Evolutionary conservation across 805 yeast genomes (phyloP).

Genomic region (Isabelozyma rhagii): DNA sequence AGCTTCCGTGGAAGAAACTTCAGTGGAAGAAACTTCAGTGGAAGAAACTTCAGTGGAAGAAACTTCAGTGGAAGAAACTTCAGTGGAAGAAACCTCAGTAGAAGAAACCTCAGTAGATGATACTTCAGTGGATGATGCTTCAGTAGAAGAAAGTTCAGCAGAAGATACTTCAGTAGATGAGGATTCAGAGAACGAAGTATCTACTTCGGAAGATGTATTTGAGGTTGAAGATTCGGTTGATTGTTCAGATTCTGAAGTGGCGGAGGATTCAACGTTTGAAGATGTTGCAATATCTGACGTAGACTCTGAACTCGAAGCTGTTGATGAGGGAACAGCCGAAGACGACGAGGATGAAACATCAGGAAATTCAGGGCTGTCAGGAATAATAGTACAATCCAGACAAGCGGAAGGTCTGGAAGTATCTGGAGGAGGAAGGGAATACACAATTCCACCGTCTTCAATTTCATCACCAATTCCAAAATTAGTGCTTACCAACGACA

Average conservation of each 20-base stretch:
- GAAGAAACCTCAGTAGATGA: neutral
- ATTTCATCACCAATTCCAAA: slow-evolving; percentile 12
- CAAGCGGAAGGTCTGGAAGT: neutral
- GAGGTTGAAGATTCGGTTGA: neutral
- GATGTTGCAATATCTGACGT: neutral
- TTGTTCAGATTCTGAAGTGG: neutral
- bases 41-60: neutral
- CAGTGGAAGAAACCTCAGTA: neutral
- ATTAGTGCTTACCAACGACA: slow-evolving; percentile 13
- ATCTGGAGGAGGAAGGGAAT: neutral
- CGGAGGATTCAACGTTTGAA: neutral
- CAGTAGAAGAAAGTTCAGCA: neutral
- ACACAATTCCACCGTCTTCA: neutral
- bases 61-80: neutral
- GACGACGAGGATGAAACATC: neutral
- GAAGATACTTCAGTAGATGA: neutral
- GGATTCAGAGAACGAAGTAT: neutral
- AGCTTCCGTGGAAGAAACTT: neutral
- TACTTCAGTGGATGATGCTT: neutral
- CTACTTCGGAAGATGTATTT: neutral
- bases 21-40: neutral
- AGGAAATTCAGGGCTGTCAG: neutral
- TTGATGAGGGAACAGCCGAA: neutral
- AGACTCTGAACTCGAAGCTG: neutral
- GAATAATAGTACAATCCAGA: neutral